A percentile compares a stretch with the other conserved stretches of the same genome.
Evolutionary conservation across 208 protist species (phyloP).

Genomic region (Leishmania braziliensis): DNA sequence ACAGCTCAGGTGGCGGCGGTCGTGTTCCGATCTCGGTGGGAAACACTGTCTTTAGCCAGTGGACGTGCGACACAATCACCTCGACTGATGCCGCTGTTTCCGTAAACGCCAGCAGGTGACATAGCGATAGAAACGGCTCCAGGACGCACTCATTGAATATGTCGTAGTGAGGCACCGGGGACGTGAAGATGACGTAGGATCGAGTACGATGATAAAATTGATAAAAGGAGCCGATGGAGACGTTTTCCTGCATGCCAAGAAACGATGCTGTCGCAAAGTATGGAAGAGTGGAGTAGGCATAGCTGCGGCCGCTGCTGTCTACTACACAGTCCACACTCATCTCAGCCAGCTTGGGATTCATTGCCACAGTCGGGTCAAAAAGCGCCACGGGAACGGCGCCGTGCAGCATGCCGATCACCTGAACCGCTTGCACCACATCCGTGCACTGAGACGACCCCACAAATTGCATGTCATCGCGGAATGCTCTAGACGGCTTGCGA

Average conservation of each 20-base stretch:
- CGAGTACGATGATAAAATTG: constrained; percentile 68
- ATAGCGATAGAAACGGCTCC: constrained; percentile 62
- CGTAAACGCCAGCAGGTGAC: constrained; percentile 62
- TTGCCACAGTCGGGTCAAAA: constrained; percentile 46
- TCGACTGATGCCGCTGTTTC: constrained; percentile 49
- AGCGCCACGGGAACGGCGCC: constrained; percentile 41
- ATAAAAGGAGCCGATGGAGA: constrained; percentile 58
- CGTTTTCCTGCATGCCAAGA: constrained; percentile 53
- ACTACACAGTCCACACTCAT: constrained; percentile 49
- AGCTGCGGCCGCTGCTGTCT: constrained; percentile 52
- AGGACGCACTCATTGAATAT: constrained; percentile 56
- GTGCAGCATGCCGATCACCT: constrained; percentile 70
- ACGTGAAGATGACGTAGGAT: constrained; percentile 65
- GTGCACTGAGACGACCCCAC: constrained; percentile 36
- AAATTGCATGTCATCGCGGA: constrained; percentile 37
- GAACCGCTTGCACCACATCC: constrained; percentile 49
- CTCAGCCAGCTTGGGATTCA: constrained; percentile 50
- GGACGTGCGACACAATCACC: constrained; percentile 73
- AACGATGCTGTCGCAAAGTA: constrained; percentile 63
- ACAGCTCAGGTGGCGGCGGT: constrained; percentile 31
- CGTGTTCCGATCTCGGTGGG: constrained; percentile 38
- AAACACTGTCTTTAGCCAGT: constrained; percentile 70
- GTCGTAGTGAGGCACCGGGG: constrained; percentile 35
- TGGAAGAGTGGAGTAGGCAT: constrained; percentile 41
- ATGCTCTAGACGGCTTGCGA: constrained; percentile 37